Conservation (phyloP, 1,284 basidiomycete genomes). For the Malassezia equina region DNA sequence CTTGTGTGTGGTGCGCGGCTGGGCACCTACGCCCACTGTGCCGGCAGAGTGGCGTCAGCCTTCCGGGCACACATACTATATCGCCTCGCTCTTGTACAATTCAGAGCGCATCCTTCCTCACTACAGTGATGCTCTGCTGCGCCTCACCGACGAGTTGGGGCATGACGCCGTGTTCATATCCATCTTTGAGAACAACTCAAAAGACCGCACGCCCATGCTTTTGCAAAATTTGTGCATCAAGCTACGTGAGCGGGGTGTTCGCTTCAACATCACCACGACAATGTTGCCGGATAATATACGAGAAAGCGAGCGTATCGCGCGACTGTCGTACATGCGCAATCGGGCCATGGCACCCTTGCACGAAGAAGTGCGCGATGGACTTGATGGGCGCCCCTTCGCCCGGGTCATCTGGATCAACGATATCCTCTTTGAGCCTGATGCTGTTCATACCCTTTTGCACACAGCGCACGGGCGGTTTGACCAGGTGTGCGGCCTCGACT, state of each 20-base stretch:
- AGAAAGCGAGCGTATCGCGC: conserved; percentile 20
- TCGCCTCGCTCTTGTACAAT: conserved; percentile 37
- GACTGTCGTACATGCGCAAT: conserved; percentile 29
- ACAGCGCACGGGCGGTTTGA: conserved; percentile 54
- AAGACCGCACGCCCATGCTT: conserved; percentile 51
- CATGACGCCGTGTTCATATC: conserved; percentile 55
- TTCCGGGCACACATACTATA: conserved; percentile 23
- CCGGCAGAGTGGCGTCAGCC: neutral
- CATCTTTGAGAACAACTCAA: conserved; percentile 55
- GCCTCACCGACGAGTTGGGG: conserved; percentile 48
- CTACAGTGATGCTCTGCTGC: conserved; percentile 21
- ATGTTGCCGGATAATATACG: conserved; percentile 15
- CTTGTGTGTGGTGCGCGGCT: conserved; percentile 5
- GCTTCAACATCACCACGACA: neutral
- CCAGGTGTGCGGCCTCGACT: conserved; percentile 56
- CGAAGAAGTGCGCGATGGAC: conserved; percentile 12
- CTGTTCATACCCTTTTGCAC: conserved; percentile 52
- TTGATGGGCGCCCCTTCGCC: conserved; percentile 11
- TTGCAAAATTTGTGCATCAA: conserved; percentile 49
- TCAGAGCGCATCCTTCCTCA: conserved; percentile 27
- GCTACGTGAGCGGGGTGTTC: conserved; percentile 29
- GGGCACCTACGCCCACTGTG: neutral
- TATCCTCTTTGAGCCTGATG: conserved; percentile 17
- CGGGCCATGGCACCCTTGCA: conserved; percentile 28
- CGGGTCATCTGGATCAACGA: conserved; percentile 39